phyloP scores from a whole-genome alignment of 805 yeast genomes.

The Ogataea angusta region DNA sequence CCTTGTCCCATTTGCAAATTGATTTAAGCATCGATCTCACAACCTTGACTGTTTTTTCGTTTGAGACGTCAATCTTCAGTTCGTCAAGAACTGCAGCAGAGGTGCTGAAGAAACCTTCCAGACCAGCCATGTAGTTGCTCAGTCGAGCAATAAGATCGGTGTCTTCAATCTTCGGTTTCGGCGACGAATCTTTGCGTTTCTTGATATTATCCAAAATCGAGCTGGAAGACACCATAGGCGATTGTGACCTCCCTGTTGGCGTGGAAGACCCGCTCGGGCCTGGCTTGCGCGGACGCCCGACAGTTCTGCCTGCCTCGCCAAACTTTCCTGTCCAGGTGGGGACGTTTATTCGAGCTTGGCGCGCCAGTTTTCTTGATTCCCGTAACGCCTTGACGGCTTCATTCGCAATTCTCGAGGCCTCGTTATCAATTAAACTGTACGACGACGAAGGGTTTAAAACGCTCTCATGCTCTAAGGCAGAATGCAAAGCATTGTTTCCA shows the following conservation, averaged over 20 bases:
- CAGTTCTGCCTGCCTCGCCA: conserved; percentile 70
- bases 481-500: conserved; percentile 60
- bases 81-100: conserved; percentile 29
- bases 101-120: conserved; percentile 31
- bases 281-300: not conserved
- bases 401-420: conserved; percentile 56
- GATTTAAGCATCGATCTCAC: conserved; percentile 66
- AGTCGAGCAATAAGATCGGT: conserved; percentile 21
- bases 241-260: conserved; percentile 6
- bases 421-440: conserved; percentile 52
- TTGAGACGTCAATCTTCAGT: conserved; percentile 34
- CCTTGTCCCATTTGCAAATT: conserved; percentile 66
- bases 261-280: not conserved
- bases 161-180: conserved; percentile 9
- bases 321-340: conserved; percentile 97
- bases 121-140: conserved; percentile 28
- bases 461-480: conserved; percentile 75
- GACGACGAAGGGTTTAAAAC: conserved; percentile 53
- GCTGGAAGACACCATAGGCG: conserved; percentile 37
- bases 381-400: conserved; percentile 62
- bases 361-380: conserved; percentile 55
- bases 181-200: conserved; percentile 33
- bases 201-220: conserved; percentile 49
- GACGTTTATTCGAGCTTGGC: conserved; percentile 55
- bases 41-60: conserved; percentile 54